phyloP scores from a whole-genome alignment of 2,329 filamentous ascomycete genomes.

The Venturia asperata region DNA sequence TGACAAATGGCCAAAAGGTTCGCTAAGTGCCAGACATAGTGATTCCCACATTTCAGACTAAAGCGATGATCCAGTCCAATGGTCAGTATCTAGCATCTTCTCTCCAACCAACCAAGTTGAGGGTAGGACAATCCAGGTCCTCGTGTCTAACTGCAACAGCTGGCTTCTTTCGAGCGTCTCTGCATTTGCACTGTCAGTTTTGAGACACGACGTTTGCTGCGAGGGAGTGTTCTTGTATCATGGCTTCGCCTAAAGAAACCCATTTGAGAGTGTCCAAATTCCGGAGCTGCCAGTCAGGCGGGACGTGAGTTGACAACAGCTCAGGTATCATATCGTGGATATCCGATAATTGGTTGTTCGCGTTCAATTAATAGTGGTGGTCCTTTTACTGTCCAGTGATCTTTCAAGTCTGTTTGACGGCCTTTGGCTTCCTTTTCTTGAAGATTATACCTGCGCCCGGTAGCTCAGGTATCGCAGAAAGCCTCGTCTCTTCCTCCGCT shows the following conservation, averaged over 20 bases:
- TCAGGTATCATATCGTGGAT: not conserved
- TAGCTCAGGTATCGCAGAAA: conserved; percentile 18
- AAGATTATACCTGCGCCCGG: conserved; percentile 20
- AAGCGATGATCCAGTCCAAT: not conserved
- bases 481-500: conserved; percentile 16
- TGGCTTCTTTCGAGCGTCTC: not conserved
- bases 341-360: not conserved
- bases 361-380: not conserved
- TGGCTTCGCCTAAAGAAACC: not conserved
- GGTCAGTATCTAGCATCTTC: too few species aligned
- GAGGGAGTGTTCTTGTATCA: not conserved
- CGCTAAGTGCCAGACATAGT: not conserved
- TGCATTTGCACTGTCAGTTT: not conserved
- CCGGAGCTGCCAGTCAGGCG: not conserved
- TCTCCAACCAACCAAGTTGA: too few species aligned
- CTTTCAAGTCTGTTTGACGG: conserved; percentile 14
- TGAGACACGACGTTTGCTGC: not conserved
- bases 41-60: not conserved
- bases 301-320: not conserved
- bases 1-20: not conserved
- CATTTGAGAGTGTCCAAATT: not conserved
- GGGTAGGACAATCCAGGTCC: too few species aligned
- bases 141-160: not conserved
- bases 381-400: not conserved
- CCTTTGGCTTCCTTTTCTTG: conserved; percentile 21